Evolutionary conservation across 2,329 filamentous ascomycete species (phyloP).

Genomic region (Trichoderma citrinoviride): DNA sequence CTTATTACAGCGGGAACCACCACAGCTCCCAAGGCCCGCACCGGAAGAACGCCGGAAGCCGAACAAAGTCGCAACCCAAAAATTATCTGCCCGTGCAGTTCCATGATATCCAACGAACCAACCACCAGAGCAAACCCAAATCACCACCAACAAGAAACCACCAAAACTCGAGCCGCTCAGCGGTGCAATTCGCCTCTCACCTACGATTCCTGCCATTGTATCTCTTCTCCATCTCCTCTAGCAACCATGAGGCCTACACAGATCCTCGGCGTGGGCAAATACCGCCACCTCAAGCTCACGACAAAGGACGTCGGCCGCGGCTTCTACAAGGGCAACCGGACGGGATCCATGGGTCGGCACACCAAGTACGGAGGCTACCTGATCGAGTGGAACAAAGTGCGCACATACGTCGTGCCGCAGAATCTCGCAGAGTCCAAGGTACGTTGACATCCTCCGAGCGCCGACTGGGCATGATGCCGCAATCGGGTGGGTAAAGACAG

Average conservation of each 20-base stretch:
- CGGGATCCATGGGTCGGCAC: conserved; percentile 82
- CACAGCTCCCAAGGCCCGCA: conserved; percentile 25
- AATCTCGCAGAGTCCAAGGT: conserved; percentile 71
- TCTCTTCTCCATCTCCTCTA: not conserved
- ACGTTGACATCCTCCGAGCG: conserved; percentile 31
- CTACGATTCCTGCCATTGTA: not conserved
- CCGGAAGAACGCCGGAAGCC: conserved; percentile 35
- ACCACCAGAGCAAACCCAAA: not conserved
- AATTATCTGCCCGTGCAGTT: conserved; percentile 23
- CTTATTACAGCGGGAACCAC: not conserved
- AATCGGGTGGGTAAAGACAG: not conserved
- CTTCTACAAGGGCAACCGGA: conserved; percentile 95
- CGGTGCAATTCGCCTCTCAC: not conserved
- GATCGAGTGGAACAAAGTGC: conserved; percentile 82
- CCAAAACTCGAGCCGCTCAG: not conserved
- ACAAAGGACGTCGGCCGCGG: conserved; percentile 92
- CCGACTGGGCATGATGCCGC: not conserved
- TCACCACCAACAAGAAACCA: not conserved
- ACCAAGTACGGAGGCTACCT: conserved; percentile 80
- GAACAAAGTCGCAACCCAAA: conserved; percentile 22
- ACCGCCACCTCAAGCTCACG: conserved; percentile 76
- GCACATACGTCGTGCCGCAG: conserved; percentile 81
- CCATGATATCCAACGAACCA: not conserved
- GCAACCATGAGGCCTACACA: conserved; percentile 64
- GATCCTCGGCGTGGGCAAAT: conserved; percentile 61